Base-by-base conservation (phyloP, 805 yeast species). In the Peterozyma xylosa region DNA sequence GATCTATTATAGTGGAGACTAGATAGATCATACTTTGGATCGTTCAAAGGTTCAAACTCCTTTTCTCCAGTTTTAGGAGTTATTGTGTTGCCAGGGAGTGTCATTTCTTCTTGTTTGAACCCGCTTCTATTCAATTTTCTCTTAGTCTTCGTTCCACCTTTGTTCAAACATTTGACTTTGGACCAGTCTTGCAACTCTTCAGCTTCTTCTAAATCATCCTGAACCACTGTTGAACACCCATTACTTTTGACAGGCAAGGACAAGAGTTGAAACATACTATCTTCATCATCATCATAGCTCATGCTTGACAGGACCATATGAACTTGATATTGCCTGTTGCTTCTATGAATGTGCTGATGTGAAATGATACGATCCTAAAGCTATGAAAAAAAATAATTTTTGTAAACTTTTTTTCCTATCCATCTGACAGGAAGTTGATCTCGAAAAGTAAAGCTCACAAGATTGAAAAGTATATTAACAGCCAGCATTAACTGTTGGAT, bases 31-130 rank as follows among this genome's bases (percentile, higher is more conserved):
- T 64, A 64, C 2, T 43, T 36, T 4, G 55, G 51, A 10, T 42
- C 42, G 10, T 43, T 41, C 33, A 62, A 41, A 0, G 95, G 96
- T 47, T 80, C 95, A 51, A 79, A 85, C 51, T 86, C 96, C 57
- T 90, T 90, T 45, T 80, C 89, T 2, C 96, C 96, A 48, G 91
- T 66, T 50, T 79, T 83, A 2, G 27, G 27, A 5, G 27, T 21
- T 21, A 21, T 21, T 5, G 27, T 21, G 27, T 21, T 21, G 27
- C 27, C 27, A 21, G 7, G 7, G 27, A 21, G 27, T 5, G 7
- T 21, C 7, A 7, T 21, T 4, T 21, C 27, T 5, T 21, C 27
- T 21, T 21, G 27, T 7, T 21, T 21, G 27, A 21, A 21, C n/a
- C 21, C 21, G 5, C 30, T 29, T 36, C 41, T 46, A 16, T 35